Evolutionary conservation across 805 yeast genomes (phyloP), one percentile per base, ranked within the genome.

Genomic region (Cyberlindnera suaveolens): DNA sequence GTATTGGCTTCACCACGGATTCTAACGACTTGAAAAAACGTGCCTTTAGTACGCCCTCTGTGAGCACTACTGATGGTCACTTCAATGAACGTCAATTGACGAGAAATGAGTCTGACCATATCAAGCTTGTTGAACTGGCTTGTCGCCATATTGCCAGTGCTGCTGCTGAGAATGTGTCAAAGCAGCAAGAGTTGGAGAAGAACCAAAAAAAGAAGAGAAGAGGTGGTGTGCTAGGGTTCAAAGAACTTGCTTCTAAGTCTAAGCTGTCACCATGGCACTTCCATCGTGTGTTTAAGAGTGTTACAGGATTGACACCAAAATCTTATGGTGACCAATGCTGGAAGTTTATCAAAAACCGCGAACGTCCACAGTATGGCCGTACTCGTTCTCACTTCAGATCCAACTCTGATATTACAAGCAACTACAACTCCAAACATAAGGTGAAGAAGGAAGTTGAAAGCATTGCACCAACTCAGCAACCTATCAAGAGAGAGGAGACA

Each of bases 241-340:
- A 86, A 61, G 96, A 88, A 60, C 71, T 88, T 57, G 96, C 96
- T 8, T 80, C 86, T 17, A 84, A 87, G 58, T 81, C 89, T 9
- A 83, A 83, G 51, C 72, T 88, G 46, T 77, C 87, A 10, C 93
- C 96, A 20, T 88, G 96, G 96, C 96, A 88, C 63, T 88, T 88
- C 64, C 96, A 88, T 68, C 70, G 96, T 40, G 95, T 88, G 19
- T 88, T 88, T 70, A 83, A 88, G 63, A 76, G 82, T 43, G 85
- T 87, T 47, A 85, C 95, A 5, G 91, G 95, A 2, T 72, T 86
- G 45, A 87, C 96, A 1, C 95, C 95, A 19, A 85, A 87, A 67
- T 82, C 86, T 6, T 87, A 87, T 56, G 96, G 96, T 40, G 95
- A 87, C 57, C 79, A 80, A 49, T 85, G 95, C 58, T 82, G 78